Base-by-base conservation (phyloP, 768 basidiomycete genomes). In the Termitomyces sp. region DNA sequence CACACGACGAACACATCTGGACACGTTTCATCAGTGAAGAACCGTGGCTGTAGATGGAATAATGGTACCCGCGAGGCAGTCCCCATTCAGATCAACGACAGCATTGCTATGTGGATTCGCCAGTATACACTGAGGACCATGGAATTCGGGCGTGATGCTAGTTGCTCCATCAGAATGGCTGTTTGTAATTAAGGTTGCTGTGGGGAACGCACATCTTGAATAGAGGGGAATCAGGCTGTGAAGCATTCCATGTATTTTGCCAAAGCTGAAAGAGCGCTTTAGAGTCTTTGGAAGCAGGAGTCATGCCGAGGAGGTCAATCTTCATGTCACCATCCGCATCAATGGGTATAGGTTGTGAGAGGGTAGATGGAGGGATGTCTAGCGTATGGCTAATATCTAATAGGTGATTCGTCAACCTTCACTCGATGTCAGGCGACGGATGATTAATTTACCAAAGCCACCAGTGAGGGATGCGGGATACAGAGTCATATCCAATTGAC, bases 51-150 rank as follows among this genome's bases (percentile, higher is more conserved):
- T 20, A 32, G 22, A 36, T 40, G 13, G 22, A 32, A 45, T 18
- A 12, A 16, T 31, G 10, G 18, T 56, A 89, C 93, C 93, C 58
- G 95, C 93, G 3, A 97, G 77, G 68, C 97, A 98, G 68, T 99
- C 97, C 12, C 97, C 97, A 57, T 98, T 84, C 36, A 99, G 73
- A 64, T 99, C 97, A 5, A 98, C 81, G 16, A 94, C 88, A 0
- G 94, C 95, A 69, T 95, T 97, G 65, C 90, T 94, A 66, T 98
- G 97, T 5, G 96, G 95, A 59, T 87, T 85, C 11, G 91, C 81
- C n/a, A 93, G 68, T 10, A 72, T 78, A 70, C 97, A 99, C 40
- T 85, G 83, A 27, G 76, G 60, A 13, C 82, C 85, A 20, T 76
- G 68, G 60, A 93, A 82, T 15, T 78, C 77, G 1, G 89, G 81